Conservation (phyloP, 1,284 basidiomycete species). For the Testicularia cyperi region DNA sequence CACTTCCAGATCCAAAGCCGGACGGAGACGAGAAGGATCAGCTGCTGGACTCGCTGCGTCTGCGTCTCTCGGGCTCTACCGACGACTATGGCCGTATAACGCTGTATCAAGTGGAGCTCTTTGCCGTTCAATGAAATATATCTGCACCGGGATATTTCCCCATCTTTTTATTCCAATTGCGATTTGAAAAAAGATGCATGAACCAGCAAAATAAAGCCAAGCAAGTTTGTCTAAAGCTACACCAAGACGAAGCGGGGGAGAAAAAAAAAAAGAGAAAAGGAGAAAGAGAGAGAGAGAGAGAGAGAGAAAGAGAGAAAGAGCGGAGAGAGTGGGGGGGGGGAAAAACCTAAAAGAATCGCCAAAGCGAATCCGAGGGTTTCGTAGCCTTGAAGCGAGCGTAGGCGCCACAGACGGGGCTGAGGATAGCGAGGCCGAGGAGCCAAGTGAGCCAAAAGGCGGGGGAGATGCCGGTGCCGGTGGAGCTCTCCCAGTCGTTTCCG, state of each 20-base stretch:
- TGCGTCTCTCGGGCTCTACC: constrained; percentile 27
- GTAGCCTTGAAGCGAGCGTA: constrained; percentile 27
- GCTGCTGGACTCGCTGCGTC: constrained; percentile 5
- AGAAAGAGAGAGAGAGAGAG: no score
- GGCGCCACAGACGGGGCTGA: constrained; percentile 16
- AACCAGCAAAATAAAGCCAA: not conserved
- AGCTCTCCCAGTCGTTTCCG: constrained; percentile 15
- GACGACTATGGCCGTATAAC: constrained; percentile 36
- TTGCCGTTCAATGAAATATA: constrained; percentile 1
- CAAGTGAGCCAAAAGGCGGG: constrained; percentile 28
- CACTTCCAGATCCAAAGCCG: no score
- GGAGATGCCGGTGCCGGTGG: constrained; percentile 6
- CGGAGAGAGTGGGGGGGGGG: no score
- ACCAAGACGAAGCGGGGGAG: no score
- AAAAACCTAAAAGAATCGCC: constrained; percentile 31
- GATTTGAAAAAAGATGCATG: no score
- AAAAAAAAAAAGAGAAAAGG: no score
- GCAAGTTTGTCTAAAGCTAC: no score
- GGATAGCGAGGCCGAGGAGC: constrained; percentile 13
- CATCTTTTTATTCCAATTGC: no score
- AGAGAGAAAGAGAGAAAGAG: no score
- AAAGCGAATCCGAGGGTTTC: constrained; percentile 15
- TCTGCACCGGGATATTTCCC: not conserved
- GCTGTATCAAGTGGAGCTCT: constrained; percentile 25
- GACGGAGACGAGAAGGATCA: not conserved